Percentiles rank a stretch among this genome's conserved stretches.
Conservation (phyloP, 2,329 filamentous ascomycete species). For the Nemania abortiva region DNA sequence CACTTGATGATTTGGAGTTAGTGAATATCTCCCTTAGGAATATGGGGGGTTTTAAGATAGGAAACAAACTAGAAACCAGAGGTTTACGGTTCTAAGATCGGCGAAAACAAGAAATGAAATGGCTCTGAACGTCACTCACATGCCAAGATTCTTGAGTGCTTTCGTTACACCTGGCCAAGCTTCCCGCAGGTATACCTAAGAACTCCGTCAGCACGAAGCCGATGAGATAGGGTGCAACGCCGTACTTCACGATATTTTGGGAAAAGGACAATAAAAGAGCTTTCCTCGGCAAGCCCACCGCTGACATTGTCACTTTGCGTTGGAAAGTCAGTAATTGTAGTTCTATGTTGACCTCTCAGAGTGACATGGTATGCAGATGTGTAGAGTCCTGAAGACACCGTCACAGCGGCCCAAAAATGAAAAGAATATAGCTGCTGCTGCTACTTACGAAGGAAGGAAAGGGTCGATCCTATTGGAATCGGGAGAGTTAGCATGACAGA, state of each 20-base stretch:
- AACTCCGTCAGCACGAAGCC: slow-evolving; percentile 2
- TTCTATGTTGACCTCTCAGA: neutral
- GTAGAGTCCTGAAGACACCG: neutral
- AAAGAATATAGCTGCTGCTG: neutral
- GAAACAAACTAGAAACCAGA: too few species aligned
- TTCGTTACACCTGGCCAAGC: slow-evolving; percentile 89
- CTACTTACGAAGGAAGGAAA: slow-evolving; percentile 75
- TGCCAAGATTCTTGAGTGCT: slow-evolving; percentile 85
- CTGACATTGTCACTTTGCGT: slow-evolving; percentile 75
- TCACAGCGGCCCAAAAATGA: neutral
- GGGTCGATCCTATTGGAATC: slow-evolving; percentile 62
- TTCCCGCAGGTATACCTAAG: slow-evolving; percentile 70
- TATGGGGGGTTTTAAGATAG: neutral
- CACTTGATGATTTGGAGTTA: slow-evolving; percentile 50
- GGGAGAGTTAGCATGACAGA: slow-evolving; percentile 22
- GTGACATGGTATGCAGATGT: neutral
- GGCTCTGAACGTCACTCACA: slow-evolving; percentile 54
- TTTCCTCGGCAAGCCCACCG: slow-evolving; percentile 92
- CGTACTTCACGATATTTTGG: slow-evolving; percentile 98
- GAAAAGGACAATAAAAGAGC: slow-evolving; percentile 84
- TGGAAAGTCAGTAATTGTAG: slow-evolving; percentile 14
- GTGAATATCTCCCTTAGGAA: neutral
- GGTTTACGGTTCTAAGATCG: neutral
- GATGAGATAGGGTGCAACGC: slow-evolving; percentile 40
- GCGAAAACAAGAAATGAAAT: neutral